These are phyloP conservation scores for Ogataea salicorniae DNA, from an alignment of 805 yeast species.

Conservation along the genomic window DNA sequence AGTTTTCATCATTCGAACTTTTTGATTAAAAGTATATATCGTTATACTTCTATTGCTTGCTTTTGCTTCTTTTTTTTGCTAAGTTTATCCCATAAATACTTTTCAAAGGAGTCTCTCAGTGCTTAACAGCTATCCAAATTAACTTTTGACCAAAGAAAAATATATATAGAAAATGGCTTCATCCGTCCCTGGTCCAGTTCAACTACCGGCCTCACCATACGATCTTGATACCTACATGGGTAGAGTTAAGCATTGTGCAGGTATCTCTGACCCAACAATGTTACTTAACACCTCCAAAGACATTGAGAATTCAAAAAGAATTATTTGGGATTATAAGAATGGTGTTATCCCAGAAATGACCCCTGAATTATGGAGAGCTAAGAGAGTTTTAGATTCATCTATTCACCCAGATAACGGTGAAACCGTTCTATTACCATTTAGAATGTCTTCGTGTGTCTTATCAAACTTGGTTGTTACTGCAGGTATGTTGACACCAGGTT, in stretches of 20 bases:
- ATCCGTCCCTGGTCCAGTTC: constrained; percentile 74
- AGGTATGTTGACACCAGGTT: constrained; percentile 95
- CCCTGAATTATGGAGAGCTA: constrained; percentile 85
- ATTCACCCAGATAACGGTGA: constrained; percentile 97
- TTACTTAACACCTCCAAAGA: constrained; percentile 64
- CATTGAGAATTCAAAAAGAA: constrained; percentile 55
- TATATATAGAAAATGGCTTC: constrained; percentile 61
- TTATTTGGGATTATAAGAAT: constrained; percentile 67
- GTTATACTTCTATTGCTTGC: too few species aligned
- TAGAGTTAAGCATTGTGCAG: constrained; percentile 90
- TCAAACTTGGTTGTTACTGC: constrained; percentile 92
- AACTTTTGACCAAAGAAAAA: not conserved
- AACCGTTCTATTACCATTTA: constrained; percentile 84
- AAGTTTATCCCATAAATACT: too few species aligned
- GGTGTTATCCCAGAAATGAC: constrained; percentile 63
- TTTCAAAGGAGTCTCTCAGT: not conserved
- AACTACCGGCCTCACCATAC: constrained; percentile 74
- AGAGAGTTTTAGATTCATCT: constrained; percentile 81
- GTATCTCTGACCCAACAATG: constrained; percentile 89
- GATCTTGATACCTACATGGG: constrained; percentile 87
- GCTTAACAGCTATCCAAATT: not conserved
- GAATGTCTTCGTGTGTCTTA: constrained; percentile 95
- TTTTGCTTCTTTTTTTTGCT: too few species aligned
- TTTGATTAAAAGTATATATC: too few species aligned
- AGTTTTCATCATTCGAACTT: too few species aligned